Conservation (phyloP, 2,329 filamentous ascomycete genomes). For the Colletotrichum sp. region DNA sequence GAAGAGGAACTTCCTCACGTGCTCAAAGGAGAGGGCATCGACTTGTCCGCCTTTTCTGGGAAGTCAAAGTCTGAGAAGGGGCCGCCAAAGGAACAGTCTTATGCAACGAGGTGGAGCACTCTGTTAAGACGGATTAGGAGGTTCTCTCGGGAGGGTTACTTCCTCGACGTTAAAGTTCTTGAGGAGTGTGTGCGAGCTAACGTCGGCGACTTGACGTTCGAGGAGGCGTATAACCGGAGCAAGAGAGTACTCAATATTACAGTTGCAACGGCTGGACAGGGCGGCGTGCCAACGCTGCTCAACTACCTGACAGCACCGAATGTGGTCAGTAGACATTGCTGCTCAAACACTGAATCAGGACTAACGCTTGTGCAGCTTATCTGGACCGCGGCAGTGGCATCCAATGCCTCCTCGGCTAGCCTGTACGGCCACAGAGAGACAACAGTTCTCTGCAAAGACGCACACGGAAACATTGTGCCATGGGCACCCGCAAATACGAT, state of each 20-base stretch:
- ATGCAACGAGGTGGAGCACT: conserved; percentile 58
- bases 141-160: conserved; percentile 79
- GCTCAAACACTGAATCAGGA: background rate
- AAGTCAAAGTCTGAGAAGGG: conserved; percentile 34
- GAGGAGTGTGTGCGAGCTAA: conserved; percentile 86
- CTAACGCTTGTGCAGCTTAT: conserved; percentile 57
- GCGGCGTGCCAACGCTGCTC: conserved; percentile 81
- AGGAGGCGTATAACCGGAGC: conserved; percentile 86
- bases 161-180: conserved; percentile 81
- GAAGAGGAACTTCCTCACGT: conserved; percentile 83
- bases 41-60: conserved; percentile 74
- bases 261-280: conserved; percentile 75
- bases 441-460: conserved; percentile 78
- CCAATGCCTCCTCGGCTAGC: conserved; percentile 70
- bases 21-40: conserved; percentile 79
- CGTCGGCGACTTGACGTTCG: conserved; percentile 88
- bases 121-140: conserved; percentile 69
- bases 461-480: conserved; percentile 72
- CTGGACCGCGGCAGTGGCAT: conserved; percentile 79
- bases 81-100: conserved; percentile 38
- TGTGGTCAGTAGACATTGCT: conserved; percentile 65
- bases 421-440: conserved; percentile 69
- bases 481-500: conserved; percentile 70
- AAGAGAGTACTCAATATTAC: conserved; percentile 93
- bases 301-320: conserved; percentile 95